Evolutionary conservation across 2,329 filamentous ascomycete genomes (phyloP).

Genomic region (Zasmidium cellare): DNA sequence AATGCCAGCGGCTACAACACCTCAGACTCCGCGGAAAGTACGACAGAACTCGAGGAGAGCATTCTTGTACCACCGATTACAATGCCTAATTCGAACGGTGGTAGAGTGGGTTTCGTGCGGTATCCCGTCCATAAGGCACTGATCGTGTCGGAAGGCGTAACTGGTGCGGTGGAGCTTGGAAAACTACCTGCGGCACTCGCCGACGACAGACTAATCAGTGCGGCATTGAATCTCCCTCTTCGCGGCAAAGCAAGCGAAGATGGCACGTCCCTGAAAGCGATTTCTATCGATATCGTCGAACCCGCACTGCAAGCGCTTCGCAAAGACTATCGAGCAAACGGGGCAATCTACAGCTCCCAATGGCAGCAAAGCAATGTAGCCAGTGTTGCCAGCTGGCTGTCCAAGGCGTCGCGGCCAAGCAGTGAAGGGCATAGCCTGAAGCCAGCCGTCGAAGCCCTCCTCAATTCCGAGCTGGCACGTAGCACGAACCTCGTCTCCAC

Average conservation of each 20-base stretch:
- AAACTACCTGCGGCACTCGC: constrained; percentile 37
- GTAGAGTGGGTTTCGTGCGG: constrained; percentile 65
- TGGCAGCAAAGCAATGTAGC: constrained; percentile 36
- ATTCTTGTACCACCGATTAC: constrained; percentile 74
- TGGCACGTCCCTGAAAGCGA: constrained; percentile 31
- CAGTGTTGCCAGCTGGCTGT: constrained; percentile 28
- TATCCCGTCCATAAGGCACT: constrained; percentile 84
- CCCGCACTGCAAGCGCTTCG: constrained; percentile 56
- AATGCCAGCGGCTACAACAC: constrained; percentile 41
- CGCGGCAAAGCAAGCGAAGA: constrained; percentile 47
- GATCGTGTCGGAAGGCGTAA: constrained; percentile 70
- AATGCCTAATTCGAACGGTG: constrained; percentile 64
- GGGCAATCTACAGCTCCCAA: constrained; percentile 34
- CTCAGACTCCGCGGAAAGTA: constrained; percentile 29
- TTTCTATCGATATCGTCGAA: constrained; percentile 65
- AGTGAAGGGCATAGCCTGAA: constrained; percentile 55
- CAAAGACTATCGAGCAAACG: constrained; percentile 31
- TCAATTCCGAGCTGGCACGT: constrained; percentile 65
- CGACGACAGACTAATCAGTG: constrained; percentile 46
- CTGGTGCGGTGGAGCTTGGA: constrained; percentile 61
- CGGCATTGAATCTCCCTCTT: constrained; percentile 59
- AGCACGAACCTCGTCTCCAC: constrained; percentile 52
- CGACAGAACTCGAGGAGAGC: constrained; percentile 56
- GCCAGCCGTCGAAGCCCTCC: constrained; percentile 63
- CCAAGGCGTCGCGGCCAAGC: constrained; percentile 28